Conservation (phyloP, 257 asterid species). For the Scutellaria galericulata region DNA sequence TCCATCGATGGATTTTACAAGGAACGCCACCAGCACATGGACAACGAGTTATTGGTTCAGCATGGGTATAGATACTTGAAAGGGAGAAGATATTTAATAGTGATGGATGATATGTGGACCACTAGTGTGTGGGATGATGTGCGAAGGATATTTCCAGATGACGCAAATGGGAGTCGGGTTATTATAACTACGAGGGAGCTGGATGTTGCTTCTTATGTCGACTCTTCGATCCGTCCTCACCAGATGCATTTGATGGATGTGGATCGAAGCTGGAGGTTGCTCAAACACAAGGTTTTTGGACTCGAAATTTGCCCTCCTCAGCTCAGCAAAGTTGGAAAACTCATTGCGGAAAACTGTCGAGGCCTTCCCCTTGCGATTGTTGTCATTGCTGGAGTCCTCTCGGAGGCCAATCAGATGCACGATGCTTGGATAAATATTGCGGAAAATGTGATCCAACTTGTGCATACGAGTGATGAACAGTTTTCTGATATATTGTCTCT, state of each 20-base stretch:
- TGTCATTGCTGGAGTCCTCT: background rate
- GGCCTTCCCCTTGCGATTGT: background rate
- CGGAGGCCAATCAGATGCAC: background rate
- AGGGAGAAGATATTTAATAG: background rate
- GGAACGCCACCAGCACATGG: too few relatives aligned
- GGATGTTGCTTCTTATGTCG: background rate
- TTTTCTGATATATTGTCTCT: background rate
- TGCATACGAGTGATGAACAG: background rate
- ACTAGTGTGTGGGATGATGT: background rate
- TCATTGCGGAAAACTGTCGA: background rate
- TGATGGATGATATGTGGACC: too few relatives aligned
- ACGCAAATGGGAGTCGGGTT: background rate
- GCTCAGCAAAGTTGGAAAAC: background rate
- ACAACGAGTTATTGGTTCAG: background rate
- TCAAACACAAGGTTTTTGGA: background rate
- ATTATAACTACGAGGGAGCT: background rate
- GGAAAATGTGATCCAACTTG: background rate
- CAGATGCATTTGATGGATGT: background rate
- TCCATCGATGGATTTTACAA: background rate
- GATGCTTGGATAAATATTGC: background rate
- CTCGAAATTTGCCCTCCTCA: background rate
- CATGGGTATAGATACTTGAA: too few relatives aligned
- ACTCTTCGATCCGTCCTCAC: background rate
- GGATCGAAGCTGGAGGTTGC: background rate
- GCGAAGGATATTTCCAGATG: background rate